phyloP scores from a whole-genome alignment of 2,329 filamentous ascomycete species.

The Coniella vitis region DNA sequence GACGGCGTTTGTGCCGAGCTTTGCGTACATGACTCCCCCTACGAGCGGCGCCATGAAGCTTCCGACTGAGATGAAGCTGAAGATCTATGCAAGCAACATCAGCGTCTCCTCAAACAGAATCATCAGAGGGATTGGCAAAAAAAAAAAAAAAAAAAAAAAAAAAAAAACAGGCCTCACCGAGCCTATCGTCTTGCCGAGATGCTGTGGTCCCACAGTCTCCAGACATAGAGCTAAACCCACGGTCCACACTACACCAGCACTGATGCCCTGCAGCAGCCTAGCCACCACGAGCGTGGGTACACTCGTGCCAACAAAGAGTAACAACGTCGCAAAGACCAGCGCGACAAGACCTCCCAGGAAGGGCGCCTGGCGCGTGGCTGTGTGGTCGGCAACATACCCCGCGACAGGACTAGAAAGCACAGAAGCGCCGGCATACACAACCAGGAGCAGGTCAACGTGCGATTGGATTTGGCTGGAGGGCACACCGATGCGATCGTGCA shows the following conservation, averaged over 20 bases:
- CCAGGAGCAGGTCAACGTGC: conserved; percentile 45
- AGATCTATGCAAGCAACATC: conserved; percentile 32
- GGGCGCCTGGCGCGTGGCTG: conserved; percentile 45
- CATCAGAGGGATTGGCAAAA: no score
- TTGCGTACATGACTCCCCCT: conserved; percentile 54
- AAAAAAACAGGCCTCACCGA: conserved; percentile 30
- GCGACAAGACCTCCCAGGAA: conserved; percentile 50
- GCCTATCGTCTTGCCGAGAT: conserved; percentile 56
- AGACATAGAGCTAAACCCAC: conserved; percentile 51
- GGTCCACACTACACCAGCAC: conserved; percentile 53
- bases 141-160: no score
- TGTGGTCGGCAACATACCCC: conserved; percentile 48
- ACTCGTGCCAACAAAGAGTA: conserved; percentile 44
- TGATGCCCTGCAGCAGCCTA: conserved; percentile 50
- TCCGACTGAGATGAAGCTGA: conserved; percentile 52
- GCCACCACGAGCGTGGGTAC: conserved; percentile 43
- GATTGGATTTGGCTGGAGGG: conserved; percentile 42
- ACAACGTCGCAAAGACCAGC: conserved; percentile 45
- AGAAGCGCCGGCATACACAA: conserved; percentile 46
- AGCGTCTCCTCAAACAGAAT: not conserved
- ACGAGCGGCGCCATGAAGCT: conserved; percentile 50
- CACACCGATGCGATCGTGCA: conserved; percentile 41
- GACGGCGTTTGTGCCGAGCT: conserved; percentile 50
- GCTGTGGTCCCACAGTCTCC: conserved; percentile 48
- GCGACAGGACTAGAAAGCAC: conserved; percentile 43